These are phyloP conservation scores for Cytospora mali DNA, from an alignment of 2,329 filamentous ascomycete genomes.

Conservation along the genomic window DNA sequence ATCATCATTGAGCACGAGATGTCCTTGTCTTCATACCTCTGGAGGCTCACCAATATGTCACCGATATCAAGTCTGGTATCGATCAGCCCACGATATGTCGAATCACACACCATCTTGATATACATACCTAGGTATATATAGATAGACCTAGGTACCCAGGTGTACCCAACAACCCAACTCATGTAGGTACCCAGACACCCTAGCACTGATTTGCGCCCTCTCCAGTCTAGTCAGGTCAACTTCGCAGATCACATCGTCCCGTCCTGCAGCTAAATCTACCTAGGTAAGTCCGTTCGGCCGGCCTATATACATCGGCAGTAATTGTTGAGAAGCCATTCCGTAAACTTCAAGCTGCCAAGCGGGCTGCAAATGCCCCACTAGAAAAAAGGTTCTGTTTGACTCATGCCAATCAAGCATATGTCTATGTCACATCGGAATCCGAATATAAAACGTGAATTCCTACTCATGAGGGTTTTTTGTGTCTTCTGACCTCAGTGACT, in stretches of 20 bases:
- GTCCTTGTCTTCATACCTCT: not conserved
- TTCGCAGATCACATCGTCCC: too few species aligned
- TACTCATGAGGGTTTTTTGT: too few species aligned
- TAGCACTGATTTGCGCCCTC: too few species aligned
- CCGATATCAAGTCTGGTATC: not conserved
- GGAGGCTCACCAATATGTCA: not conserved
- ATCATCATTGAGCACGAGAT: not conserved
- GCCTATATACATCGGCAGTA: too few species aligned
- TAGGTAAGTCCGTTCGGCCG: not conserved
- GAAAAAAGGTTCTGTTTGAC: not conserved
- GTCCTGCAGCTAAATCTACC: too few species aligned
- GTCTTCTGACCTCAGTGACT: not conserved
- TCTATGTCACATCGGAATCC: not conserved
- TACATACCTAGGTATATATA: too few species aligned
- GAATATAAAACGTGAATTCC: too few species aligned
- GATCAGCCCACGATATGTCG: not conserved
- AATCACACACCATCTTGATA: not conserved
- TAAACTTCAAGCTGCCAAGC: not conserved
- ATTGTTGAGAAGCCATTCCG: conserved; percentile 8
- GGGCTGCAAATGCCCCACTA: not conserved
- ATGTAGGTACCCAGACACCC: too few species aligned
- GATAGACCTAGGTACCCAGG: too few species aligned
- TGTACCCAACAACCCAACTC: too few species aligned
- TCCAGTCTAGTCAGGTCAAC: too few species aligned
- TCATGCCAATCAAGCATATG: too few species aligned